Evolutionary conservation across 371 early-diverging fungal genomes (phyloP), one percentile per base, ranked within the genome.

Genomic region (Dipsacomyces acuminosporus): DNA sequence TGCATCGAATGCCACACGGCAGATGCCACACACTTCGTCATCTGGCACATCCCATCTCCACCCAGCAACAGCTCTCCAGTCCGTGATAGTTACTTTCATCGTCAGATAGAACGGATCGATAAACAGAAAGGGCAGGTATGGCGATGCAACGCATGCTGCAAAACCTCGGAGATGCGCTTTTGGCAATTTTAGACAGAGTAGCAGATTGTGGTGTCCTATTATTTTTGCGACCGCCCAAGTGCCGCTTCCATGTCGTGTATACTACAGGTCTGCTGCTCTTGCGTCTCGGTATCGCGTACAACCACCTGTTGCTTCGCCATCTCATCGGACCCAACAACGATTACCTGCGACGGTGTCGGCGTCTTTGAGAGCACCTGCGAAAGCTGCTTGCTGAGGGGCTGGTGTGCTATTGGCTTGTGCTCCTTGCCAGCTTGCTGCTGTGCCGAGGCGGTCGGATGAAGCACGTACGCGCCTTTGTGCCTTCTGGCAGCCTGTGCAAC

Each of bases 1-100:
- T 8, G 74, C 82, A 45, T 93, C 94, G 65, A 84, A 93, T 0
- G 77, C 66, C 13, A 70, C 75, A 13, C 88, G 81, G 53, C 94
- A 94, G 59, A 94, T 92, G 0, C 92, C 91, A 63, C 94, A 94
- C 17, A 89, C 83, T 47, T 90, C 92, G 38, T 89, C 84, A 46
- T 85, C 82, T 15, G 75, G 70, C n/a, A 82, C 78, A 24, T 82
- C 77, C 89, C 89, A 88, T 45, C 61, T 71, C 89, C 89, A 88
- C 8, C 65, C 60, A 3, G 88, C 89, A 7, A 83, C 85, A n/a
- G 77, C 78, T 20, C 41, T 51, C 69, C 69, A 69, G 45, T 43
- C 48, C 3, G 35, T 55, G 21, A 69, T 54, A 2, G 51, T 64
- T 6, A 69, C 17, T 38, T 69, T 69, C 69, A 69, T 69, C 21